These are phyloP conservation scores for Isabelozyma heimii DNA, from an alignment of 805 yeast genomes.

Conservation along the genomic window DNA sequence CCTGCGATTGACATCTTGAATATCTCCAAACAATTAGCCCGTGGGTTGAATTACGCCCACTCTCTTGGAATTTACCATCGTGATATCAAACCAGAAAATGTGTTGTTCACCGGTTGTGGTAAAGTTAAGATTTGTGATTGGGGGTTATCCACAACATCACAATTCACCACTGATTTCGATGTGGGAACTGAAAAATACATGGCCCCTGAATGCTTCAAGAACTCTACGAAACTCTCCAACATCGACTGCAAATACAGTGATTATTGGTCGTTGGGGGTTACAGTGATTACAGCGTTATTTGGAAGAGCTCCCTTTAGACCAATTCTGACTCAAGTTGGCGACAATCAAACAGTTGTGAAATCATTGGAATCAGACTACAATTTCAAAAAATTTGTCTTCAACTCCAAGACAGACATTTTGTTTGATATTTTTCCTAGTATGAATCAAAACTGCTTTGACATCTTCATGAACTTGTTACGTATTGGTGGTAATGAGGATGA, in stretches of 20 bases:
- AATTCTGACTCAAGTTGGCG: slow-evolving; percentile 4
- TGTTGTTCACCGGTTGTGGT: slow-evolving; percentile 50
- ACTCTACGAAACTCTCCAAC: slow-evolving; percentile 4
- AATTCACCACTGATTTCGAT: slow-evolving; percentile 28
- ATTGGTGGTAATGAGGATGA: slow-evolving; percentile 36
- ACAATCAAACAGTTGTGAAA: slow-evolving; percentile 7
- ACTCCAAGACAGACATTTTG: slow-evolving; percentile 36
- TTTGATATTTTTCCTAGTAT: slow-evolving; percentile 50
- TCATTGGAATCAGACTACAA: slow-evolving; percentile 35
- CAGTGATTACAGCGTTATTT: slow-evolving; percentile 47
- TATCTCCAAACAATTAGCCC: slow-evolving; percentile 48
- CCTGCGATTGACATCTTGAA: slow-evolving; percentile 27
- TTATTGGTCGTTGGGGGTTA: slow-evolving; percentile 54
- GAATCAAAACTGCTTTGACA: slow-evolving; percentile 39
- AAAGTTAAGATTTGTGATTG: slow-evolving; percentile 67
- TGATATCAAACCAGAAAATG: slow-evolving; percentile 73
- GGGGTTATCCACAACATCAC: slow-evolving; percentile 58
- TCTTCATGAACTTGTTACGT: slow-evolving; percentile 40
- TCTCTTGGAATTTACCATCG: slow-evolving; percentile 61
- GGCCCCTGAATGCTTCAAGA: slow-evolving; percentile 50
- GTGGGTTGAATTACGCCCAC: slow-evolving; percentile 56
- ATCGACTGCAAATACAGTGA: slow-evolving; percentile 50
- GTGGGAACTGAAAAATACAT: slow-evolving; percentile 61
- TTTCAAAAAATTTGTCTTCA: slow-evolving; percentile 40
- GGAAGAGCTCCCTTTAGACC: slow-evolving; percentile 54